phyloP scores from a whole-genome alignment of 2,329 filamentous ascomycete genomes.

The Didymella pinodella region DNA sequence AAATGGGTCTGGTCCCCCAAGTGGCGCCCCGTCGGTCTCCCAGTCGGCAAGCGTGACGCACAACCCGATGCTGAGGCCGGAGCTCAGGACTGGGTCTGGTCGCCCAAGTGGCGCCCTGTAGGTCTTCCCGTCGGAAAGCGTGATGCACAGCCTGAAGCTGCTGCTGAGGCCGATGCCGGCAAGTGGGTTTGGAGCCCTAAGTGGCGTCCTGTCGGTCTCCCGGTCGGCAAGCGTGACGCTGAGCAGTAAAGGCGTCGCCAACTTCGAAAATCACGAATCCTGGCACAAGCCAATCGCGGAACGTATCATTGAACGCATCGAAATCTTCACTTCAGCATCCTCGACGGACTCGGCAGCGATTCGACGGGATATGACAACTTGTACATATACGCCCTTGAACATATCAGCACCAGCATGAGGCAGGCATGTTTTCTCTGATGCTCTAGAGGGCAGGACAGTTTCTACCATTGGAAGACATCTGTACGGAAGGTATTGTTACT shows the following conservation, averaged over 20 bases:
- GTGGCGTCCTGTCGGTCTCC: slow-evolving; percentile 25
- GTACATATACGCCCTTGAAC: slow-evolving; percentile 11
- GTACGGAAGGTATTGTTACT: slow-evolving; percentile 5
- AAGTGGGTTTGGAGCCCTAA: slow-evolving; percentile 4
- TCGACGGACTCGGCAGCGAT: slow-evolving; percentile 2
- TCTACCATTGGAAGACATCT: slow-evolving; percentile 6
- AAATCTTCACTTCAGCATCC: slow-evolving; percentile 9
- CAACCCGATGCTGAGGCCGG: slow-evolving; percentile 20
- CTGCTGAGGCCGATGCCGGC: slow-evolving; percentile 17
- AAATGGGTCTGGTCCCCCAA: slow-evolving; percentile 2
- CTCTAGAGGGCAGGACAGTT: slow-evolving; percentile 13
- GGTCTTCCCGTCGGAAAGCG: slow-evolving; percentile 33
- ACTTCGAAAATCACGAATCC: background rate
- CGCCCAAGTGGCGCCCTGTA: slow-evolving; percentile 20
- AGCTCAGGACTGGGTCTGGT: slow-evolving; percentile 1
- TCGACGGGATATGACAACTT: slow-evolving; percentile 4
- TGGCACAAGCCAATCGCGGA: background rate
- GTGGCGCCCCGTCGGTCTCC: slow-evolving; percentile 12
- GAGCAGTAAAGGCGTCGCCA: slow-evolving; percentile 15
- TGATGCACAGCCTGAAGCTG: slow-evolving; percentile 4
- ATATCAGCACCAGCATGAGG: background rate
- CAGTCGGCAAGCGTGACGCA: slow-evolving; percentile 40
- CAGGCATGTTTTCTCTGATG: slow-evolving; percentile 3
- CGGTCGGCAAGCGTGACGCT: slow-evolving; percentile 44
- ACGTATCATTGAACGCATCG: slow-evolving; percentile 5